phyloP scores from a whole-genome alignment of 116 monocot genomes.

The Cymodocea nodosa region DNA sequence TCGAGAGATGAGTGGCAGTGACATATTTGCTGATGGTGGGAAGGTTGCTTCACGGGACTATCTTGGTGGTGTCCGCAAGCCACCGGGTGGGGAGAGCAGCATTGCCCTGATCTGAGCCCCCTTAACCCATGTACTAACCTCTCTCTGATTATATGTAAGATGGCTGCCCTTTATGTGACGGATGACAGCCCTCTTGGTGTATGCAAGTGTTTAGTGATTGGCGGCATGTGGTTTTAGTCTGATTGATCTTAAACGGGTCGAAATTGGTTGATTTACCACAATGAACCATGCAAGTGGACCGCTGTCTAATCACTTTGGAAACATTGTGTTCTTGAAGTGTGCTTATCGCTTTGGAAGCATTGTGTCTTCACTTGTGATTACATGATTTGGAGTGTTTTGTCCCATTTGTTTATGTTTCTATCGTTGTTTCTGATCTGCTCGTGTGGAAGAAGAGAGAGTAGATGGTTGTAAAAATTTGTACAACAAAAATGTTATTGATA shows the following conservation, averaged over 20 bases:
- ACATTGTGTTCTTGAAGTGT: background rate
- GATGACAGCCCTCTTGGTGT: slow-evolving; percentile 2
- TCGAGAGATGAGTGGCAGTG: slow-evolving; percentile 65
- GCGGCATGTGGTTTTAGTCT: slow-evolving; percentile 2
- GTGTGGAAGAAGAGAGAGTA: too few relatives aligned
- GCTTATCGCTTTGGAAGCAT: background rate
- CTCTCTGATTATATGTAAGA: background rate
- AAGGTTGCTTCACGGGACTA: slow-evolving; percentile 44
- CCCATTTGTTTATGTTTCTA: too few relatives aligned
- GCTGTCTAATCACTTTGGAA: background rate
- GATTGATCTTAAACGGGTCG: background rate
- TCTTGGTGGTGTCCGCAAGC: slow-evolving; percentile 64
- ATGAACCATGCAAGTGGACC: background rate
- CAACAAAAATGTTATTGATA: too few relatives aligned
- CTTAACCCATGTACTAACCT: background rate
- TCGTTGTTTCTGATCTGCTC: too few relatives aligned
- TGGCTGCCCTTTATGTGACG: background rate
- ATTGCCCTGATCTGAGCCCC: slow-evolving; percentile 42
- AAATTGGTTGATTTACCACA: background rate
- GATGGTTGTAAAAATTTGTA: too few relatives aligned
- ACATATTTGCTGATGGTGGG: slow-evolving; percentile 54
- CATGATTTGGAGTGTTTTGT: too few relatives aligned
- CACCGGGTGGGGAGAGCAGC: slow-evolving; percentile 75
- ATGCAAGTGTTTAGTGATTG: background rate
- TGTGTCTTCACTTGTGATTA: background rate